phyloP scores from a whole-genome alignment of 116 monocot genomes.

The Papilionanthe hybrid region DNA sequence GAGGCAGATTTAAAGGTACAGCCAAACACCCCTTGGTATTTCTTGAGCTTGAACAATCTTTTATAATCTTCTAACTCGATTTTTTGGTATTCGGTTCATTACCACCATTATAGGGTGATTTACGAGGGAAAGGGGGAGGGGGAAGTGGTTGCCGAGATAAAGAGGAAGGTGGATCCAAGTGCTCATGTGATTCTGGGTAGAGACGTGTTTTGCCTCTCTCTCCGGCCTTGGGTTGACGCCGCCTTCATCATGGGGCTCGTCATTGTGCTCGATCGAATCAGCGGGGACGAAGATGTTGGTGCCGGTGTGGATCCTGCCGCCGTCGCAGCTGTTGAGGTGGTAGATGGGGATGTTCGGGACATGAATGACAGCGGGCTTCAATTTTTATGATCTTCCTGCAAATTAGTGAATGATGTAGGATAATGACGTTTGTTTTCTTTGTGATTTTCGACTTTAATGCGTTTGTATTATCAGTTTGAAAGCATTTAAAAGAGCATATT shows the following conservation, averaged over 20 bases:
- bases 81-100: no score
- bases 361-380: not conserved
- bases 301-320: conserved; percentile 1
- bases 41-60: not conserved
- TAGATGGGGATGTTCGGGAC: not conserved
- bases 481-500: no score
- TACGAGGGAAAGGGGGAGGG: conserved; percentile 11
- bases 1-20: no score
- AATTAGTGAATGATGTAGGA: not conserved
- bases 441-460: no score
- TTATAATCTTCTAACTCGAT: not conserved
- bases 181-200: conserved; percentile 49
- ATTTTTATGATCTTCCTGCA: not conserved
- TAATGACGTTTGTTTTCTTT: not conserved
- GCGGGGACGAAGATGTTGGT: conserved; percentile 25
- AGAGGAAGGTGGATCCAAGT: conserved; percentile 60
- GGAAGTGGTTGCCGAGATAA: conserved; percentile 57
- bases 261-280: conserved; percentile 76
- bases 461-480: no score
- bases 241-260: conserved; percentile 90
- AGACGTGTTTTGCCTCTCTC: conserved; percentile 71
- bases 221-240: conserved; percentile 59
- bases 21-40: no score
- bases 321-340: not conserved
- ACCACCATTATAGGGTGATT: conserved; percentile 9